Conservation (phyloP, 106 monocot genomes). For the Phalaenopsis equestris region DNA sequence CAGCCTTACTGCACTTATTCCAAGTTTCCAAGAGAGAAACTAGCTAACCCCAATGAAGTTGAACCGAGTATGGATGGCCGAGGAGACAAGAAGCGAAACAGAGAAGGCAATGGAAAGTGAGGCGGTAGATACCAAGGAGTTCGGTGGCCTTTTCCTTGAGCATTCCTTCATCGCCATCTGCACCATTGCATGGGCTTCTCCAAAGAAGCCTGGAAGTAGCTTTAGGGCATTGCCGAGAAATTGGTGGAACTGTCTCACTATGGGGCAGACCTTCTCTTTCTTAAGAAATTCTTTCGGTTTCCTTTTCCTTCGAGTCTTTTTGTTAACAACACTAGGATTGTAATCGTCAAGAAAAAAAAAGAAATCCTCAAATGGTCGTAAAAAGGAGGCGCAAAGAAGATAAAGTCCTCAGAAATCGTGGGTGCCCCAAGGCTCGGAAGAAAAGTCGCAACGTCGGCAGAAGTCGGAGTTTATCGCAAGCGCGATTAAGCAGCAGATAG, state of each 20-base stretch:
- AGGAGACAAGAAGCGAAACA: slow-evolving; percentile 45
- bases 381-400: slow-evolving; percentile 25
- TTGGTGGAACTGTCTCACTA: slow-evolving; percentile 55
- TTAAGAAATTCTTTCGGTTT: neutral
- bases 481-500: slow-evolving; percentile 6
- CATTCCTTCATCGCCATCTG: neutral
- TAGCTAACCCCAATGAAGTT: slow-evolving; percentile 37
- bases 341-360: slow-evolving; percentile 15
- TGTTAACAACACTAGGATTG: slow-evolving; percentile 10
- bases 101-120: slow-evolving; percentile 44
- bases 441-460: neutral
- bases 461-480: neutral
- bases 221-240: slow-evolving; percentile 50
- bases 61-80: slow-evolving; percentile 44
- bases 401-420: slow-evolving; percentile 11
- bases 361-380: slow-evolving; percentile 32
- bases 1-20: slow-evolving; percentile 40
- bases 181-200: slow-evolving; percentile 3
- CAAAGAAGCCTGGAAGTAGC: slow-evolving; percentile 32
- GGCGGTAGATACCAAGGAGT: slow-evolving; percentile 41
- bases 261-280: slow-evolving; percentile 21
- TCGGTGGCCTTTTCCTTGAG: slow-evolving; percentile 14
- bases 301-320: slow-evolving; percentile 15
- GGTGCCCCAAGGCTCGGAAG: neutral
- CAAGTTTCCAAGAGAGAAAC: slow-evolving; percentile 44